Base-by-base conservation (phyloP, 2,329 filamentous ascomycete species). In the Xylaria multiplex region DNA sequence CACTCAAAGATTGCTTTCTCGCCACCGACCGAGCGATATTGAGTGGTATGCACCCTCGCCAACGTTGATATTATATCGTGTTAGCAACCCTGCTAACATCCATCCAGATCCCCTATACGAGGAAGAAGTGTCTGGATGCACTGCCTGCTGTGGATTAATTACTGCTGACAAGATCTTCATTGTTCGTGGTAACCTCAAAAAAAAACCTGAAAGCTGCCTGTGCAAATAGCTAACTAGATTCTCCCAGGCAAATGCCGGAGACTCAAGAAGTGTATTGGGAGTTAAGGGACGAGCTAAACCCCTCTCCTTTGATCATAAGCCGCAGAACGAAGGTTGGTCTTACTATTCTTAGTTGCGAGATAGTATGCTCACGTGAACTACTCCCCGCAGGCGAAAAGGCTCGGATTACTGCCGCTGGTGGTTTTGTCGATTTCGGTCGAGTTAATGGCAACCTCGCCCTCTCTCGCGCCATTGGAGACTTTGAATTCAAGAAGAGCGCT, bases 401-500 rank as follows among this genome's bases (percentile, higher is more conserved):
- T 71, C 90, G 96, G 76, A 99, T 99, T 76, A 95, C 90, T 76
- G 94, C 95, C 64, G 96, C 96, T 50, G 96, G 96, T 78, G 96
- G 96, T 56, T 98, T 98, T 74, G 96, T 99, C 77, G 96, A 99
- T 80, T 99, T 98, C 78, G 96, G 96, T 70, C 92, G 96, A 77
- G 96, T 99, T 74, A 99, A 99, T 79, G 96, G 96, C 78, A 99
- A 99, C 80, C 88, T 99, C 52, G 96, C 96, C 53, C 85, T 99
- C 68, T 99, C 96, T 69, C 92, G 96, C 80, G 96, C 96, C 74
- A 97, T 99, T 80, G 96, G 96, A 74, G 96, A 99, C 80, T 99
- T 99, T 77, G 96, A 99, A 79, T 99, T 99, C 87, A 99, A 99
- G 87, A 98, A 98, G 87, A 97, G 93, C 79, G 92, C 95, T 73